Conservation (phyloP, 495 filamentous ascomycete genomes). For the Lasiosphaeria hispida region DNA sequence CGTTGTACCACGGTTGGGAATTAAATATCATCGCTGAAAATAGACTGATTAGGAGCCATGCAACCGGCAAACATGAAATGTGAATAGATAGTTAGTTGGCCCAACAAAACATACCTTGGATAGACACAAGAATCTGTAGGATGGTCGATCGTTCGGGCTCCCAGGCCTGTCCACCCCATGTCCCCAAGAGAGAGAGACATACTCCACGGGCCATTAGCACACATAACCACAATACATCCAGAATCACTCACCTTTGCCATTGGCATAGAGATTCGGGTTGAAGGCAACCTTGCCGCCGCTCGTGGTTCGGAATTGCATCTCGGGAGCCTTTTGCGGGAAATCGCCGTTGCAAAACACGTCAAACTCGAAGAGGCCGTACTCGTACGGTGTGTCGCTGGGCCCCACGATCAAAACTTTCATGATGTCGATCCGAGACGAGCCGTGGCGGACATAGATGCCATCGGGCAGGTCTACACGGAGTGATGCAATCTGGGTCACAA, state of each 20-base stretch:
- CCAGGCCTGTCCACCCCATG: constrained; percentile 57
- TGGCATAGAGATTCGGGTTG: constrained; percentile 60
- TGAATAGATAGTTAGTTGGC: background rate
- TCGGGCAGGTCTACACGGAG: constrained; percentile 52
- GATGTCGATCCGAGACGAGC: constrained; percentile 50
- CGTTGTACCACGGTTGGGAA: constrained; percentile 57
- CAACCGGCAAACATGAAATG: background rate
- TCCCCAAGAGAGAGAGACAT: constrained; percentile 59
- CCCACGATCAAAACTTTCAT: constrained; percentile 60
- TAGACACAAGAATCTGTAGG: constrained; percentile 57
- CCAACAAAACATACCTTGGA: constrained; percentile 42
- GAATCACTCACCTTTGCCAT: constrained; percentile 49
- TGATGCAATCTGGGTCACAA: constrained; percentile 52
- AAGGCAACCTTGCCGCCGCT: constrained; percentile 44
- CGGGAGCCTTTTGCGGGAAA: constrained; percentile 52
- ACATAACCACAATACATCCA: background rate
- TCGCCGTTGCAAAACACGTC: constrained; percentile 48
- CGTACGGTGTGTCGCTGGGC: constrained; percentile 57
- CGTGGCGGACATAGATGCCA: constrained; percentile 59
- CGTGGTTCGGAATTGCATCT: constrained; percentile 51
- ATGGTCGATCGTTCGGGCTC: constrained; percentile 52
- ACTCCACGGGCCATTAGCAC: constrained; percentile 29
- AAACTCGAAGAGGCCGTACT: constrained; percentile 61
- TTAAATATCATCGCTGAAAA: constrained; percentile 54
- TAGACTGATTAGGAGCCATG: background rate